phyloP scores from a whole-genome alignment of 176 grass and related monocot species.

The Paspalum vaginatum region DNA sequence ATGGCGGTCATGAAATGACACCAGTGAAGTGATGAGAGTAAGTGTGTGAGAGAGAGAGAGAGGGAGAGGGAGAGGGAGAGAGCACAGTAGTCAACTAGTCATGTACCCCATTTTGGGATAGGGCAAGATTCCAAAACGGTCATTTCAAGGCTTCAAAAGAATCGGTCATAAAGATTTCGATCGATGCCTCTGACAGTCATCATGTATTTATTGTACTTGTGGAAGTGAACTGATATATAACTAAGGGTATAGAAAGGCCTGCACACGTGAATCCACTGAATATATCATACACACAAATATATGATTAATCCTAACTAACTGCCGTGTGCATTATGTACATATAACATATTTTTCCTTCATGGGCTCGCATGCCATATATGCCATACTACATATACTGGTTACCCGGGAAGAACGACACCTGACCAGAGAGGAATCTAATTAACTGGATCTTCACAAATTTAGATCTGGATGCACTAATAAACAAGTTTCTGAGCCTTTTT shows the following conservation, averaged over 20 bases:
- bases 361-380: background rate
- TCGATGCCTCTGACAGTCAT: slow-evolving; percentile 30
- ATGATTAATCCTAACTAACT: slow-evolving; percentile 5
- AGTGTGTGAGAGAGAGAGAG: too few relatives aligned
- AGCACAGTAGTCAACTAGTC: slow-evolving; percentile 30
- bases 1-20: slow-evolving; percentile 55
- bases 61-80: background rate
- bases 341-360: background rate
- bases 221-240: slow-evolving; percentile 43
- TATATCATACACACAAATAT: background rate
- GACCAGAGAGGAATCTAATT: background rate
- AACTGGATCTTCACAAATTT: background rate
- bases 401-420: background rate
- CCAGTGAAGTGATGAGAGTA: slow-evolving; percentile 26
- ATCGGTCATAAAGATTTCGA: slow-evolving; percentile 44
- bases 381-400: background rate
- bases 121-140: slow-evolving; percentile 51
- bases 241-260: slow-evolving; percentile 21
- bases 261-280: slow-evolving; percentile 40
- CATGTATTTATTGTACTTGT: slow-evolving; percentile 37
- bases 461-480: background rate
- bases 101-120: slow-evolving; percentile 35
- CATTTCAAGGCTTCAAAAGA: slow-evolving; percentile 54
- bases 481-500: background rate
- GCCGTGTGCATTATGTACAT: background rate